Conservation (phyloP, 2,329 filamentous ascomycete species). For the Acephala macrosclerotiorum region DNA sequence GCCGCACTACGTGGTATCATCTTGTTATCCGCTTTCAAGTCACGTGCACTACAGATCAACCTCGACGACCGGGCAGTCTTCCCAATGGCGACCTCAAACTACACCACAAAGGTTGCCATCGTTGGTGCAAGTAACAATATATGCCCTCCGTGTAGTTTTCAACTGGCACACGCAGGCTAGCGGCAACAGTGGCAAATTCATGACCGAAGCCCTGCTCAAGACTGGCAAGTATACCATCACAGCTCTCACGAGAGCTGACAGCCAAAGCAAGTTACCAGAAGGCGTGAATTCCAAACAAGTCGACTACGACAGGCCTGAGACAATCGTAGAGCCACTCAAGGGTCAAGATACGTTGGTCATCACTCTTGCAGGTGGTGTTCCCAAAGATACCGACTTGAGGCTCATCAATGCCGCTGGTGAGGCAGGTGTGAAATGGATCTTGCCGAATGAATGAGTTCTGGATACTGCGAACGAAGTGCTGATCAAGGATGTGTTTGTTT, state of each 20-base stretch:
- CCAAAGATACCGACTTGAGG: conserved; percentile 47
- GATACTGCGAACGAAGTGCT: conserved; percentile 23
- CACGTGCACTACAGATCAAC: background rate
- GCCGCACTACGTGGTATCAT: too few relatives aligned
- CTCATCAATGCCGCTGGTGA: conserved; percentile 61
- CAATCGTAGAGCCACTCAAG: conserved; percentile 56
- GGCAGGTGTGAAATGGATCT: conserved; percentile 60
- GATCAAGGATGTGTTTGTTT: conserved; percentile 39
- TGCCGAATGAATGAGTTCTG: conserved; percentile 58
- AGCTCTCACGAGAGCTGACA: conserved; percentile 29
- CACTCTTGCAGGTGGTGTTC: conserved; percentile 53
- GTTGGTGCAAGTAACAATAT: background rate
- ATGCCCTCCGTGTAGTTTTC: background rate
- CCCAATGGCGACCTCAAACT: background rate
- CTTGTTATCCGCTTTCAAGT: background rate
- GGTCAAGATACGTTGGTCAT: conserved; percentile 64
- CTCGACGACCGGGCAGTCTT: background rate
- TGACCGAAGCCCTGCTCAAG: conserved; percentile 9
- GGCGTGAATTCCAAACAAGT: conserved; percentile 52
- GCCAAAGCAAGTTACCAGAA: conserved; percentile 45
- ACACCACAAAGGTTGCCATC: background rate
- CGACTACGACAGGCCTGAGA: conserved; percentile 52
- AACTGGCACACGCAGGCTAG: conserved; percentile 7
- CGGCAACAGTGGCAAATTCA: conserved; percentile 14
- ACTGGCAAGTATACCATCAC: conserved; percentile 19